These are phyloP conservation scores for Madurella fahalii DNA, from an alignment of 2,329 filamentous ascomycete genomes.

Conservation along the genomic window DNA sequence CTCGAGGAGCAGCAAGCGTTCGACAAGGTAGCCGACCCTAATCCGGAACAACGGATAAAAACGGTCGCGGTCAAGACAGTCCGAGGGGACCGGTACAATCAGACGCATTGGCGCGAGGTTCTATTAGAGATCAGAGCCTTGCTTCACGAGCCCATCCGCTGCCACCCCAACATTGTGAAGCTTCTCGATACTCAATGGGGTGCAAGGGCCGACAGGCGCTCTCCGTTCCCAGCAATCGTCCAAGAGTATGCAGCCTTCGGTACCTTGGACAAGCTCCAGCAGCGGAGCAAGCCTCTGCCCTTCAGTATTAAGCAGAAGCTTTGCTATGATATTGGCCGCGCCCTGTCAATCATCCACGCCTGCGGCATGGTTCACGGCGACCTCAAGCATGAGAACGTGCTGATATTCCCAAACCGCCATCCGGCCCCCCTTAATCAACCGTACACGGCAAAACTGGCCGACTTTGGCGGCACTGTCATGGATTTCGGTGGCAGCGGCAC, in stretches of 20 bases:
- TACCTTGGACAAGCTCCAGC: constrained; percentile 14
- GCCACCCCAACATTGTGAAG: constrained; percentile 17
- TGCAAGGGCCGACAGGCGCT: constrained; percentile 9
- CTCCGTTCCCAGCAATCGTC: constrained; percentile 12
- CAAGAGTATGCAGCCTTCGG: constrained; percentile 16
- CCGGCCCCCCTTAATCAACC: constrained; percentile 10
- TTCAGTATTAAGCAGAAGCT: constrained; percentile 21
- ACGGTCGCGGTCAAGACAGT: constrained; percentile 18
- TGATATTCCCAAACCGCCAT: constrained; percentile 15
- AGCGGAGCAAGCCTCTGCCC: constrained; percentile 1
- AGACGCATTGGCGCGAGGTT: constrained; percentile 11
- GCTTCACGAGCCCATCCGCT: constrained; percentile 18
- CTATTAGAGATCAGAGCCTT: constrained; percentile 17
- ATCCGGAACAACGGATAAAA: background rate
- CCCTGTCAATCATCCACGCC: constrained; percentile 14
- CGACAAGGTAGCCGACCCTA: background rate
- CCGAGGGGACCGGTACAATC: constrained; percentile 3
- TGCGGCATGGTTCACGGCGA: constrained; percentile 15
- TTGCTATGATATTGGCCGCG: constrained; percentile 18
- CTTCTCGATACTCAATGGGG: constrained; percentile 19
- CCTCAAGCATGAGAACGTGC: constrained; percentile 14
- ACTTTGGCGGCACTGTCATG: constrained; percentile 20
- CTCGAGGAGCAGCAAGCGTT: background rate
- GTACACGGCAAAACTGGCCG: constrained; percentile 17
- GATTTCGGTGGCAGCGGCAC: constrained; percentile 7